Conservation (phyloP, 2,329 filamentous ascomycete species). For the Aspergillus sp. region DNA sequence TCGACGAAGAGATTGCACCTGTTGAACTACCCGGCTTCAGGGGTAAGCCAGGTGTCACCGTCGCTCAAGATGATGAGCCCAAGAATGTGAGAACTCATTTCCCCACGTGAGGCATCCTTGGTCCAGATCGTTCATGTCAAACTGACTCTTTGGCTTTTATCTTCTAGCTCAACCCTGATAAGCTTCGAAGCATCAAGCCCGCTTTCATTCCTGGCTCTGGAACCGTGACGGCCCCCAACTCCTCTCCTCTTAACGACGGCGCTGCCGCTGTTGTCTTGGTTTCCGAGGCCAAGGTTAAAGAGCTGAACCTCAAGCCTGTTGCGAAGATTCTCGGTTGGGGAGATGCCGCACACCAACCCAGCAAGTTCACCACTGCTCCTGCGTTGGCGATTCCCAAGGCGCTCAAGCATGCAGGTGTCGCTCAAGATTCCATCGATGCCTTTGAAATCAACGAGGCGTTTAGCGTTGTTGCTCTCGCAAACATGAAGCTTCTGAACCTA, state of each 20-base stretch:
- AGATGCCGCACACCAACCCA: slow-evolving; percentile 86
- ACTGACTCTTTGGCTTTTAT: not conserved
- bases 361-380: slow-evolving; percentile 94
- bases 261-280: slow-evolving; percentile 90
- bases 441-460: slow-evolving; percentile 99
- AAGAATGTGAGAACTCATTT: slow-evolving; percentile 67
- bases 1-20: slow-evolving; percentile 83
- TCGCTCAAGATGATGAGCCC: slow-evolving; percentile 90
- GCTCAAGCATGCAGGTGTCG: slow-evolving; percentile 86
- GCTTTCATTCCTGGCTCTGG: slow-evolving; percentile 75
- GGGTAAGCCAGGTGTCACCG: slow-evolving; percentile 79
- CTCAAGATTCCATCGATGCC: slow-evolving; percentile 76
- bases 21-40: slow-evolving; percentile 84
- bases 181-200: slow-evolving; percentile 81
- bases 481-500: slow-evolving; percentile 86
- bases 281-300: slow-evolving; percentile 90
- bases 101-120: not conserved
- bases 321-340: slow-evolving; percentile 98
- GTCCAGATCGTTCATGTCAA: not conserved
- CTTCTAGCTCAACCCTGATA: slow-evolving; percentile 68
- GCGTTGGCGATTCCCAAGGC: slow-evolving; percentile 96
- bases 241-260: slow-evolving; percentile 93
- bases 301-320: slow-evolving; percentile 85
- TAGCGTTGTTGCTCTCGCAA: slow-evolving; percentile 92
- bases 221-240: slow-evolving; percentile 94